phyloP scores from a whole-genome alignment of 2,329 filamentous ascomycete genomes.

The Aureobasidium sp. region DNA sequence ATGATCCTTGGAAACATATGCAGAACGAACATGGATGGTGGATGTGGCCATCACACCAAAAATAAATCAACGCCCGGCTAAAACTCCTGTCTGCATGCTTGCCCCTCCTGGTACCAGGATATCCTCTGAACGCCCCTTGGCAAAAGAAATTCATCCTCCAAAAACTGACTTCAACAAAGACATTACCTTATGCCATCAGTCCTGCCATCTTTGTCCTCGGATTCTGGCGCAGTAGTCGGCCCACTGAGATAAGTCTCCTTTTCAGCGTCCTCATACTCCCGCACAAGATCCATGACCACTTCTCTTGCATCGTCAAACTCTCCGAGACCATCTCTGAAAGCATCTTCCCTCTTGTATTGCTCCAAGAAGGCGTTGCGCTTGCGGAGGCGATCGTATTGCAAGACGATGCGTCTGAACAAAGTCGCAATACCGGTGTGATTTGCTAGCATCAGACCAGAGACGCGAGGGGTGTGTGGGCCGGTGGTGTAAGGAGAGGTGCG shows the following conservation, averaged over 20 bases:
- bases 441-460: conserved; percentile 93
- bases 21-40: no score
- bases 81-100: no score
- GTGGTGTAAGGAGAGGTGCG: conserved; percentile 95
- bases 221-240: conserved; percentile 34
- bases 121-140: no score
- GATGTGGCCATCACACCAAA: no score
- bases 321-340: conserved; percentile 82
- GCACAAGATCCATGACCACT: conserved; percentile 84
- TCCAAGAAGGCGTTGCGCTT: conserved; percentile 97
- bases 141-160: no score
- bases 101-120: no score
- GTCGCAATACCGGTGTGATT: conserved; percentile 98
- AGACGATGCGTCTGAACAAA: conserved; percentile 88
- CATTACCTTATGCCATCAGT: conserved; percentile 10
- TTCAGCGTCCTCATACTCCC: conserved; percentile 94
- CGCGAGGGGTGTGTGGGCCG: conserved; percentile 80
- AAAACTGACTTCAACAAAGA: not conserved
- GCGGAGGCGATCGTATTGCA: conserved; percentile 86
- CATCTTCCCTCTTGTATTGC: conserved; percentile 89
- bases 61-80: no score
- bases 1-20: no score
- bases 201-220: conserved; percentile 27
- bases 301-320: conserved; percentile 94
- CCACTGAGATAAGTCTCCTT: conserved; percentile 82